Evolutionary conservation across 768 basidiomycete species (phyloP).

Genomic region (Termitomyces sp.): DNA sequence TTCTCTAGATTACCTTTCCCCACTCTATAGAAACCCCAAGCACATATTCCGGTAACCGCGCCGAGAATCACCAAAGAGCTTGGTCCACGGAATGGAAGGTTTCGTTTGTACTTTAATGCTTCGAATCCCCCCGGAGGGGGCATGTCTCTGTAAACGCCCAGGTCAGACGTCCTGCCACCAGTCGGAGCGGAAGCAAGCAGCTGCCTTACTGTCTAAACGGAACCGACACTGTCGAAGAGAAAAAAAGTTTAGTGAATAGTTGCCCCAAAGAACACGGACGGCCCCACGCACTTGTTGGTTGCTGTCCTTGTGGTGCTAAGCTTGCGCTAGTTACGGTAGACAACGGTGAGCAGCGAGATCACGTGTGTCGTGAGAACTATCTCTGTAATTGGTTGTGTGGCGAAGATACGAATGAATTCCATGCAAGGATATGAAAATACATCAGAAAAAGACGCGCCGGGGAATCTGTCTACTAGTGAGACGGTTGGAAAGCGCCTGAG

Average conservation of each 20-base stretch:
- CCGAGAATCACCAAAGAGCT: constrained; percentile 81
- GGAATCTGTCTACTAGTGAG: too few relatives aligned
- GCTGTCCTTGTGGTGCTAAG: constrained; percentile 3
- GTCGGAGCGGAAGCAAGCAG: constrained; percentile 20
- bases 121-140: constrained; percentile 94
- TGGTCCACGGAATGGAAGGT: constrained; percentile 85
- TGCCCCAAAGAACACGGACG: neutral
- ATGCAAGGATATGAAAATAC: neutral
- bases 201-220: constrained; percentile 67
- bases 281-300: constrained; percentile 9
- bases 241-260: constrained; percentile 1
- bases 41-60: constrained; percentile 80
- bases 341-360: neutral
- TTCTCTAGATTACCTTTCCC: constrained; percentile 90
- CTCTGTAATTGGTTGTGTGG: neutral
- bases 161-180: constrained; percentile 17
- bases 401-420: neutral
- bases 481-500: neutral
- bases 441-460: neutral
- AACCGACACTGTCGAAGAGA: constrained; percentile 39
- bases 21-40: constrained; percentile 87
- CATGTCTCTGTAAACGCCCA: constrained; percentile 70
- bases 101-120: constrained; percentile 90
- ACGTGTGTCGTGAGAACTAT: neutral
- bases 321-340: too few relatives aligned